Base-by-base conservation (phyloP, 257 asterid genomes). In the Gentiana straminea region DNA sequence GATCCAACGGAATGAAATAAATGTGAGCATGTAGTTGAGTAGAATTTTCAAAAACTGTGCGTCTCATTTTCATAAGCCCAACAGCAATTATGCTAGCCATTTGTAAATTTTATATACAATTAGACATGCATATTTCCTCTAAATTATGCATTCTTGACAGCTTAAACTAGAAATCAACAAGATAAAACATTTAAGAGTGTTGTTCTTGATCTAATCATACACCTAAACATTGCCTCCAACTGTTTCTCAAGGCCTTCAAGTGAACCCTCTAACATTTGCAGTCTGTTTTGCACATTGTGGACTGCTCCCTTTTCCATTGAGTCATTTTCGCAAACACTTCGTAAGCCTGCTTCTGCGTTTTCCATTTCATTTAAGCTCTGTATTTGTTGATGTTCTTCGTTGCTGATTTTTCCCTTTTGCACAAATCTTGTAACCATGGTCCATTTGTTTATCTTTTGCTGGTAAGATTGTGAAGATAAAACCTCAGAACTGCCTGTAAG, bases 391-490 rank as follows among this genome's bases (percentile, higher is more conserved):
- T 65, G 36, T 33, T 49, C 67, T 67, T 70, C 71, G 32, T 64
- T 61, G 53, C 65, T 63, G 6, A 44, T 66, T 58, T 10, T 41
- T 41, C 9, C 46, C 11, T 52, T 71, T 3, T 65, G 62, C 35
- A 68, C 36, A 54, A 75, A 56, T 55, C 69, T 63, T 7, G 75
- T 68, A 68, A 75, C 69, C 58, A 73, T n/a, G 36, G 70, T 62
- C 75, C 81, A 75, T 62, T 61, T 71, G 44, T 53, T 67, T 41
- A 10, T 41, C 46, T 41, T 41, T 32, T 58, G 52, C 56, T 68
- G 68, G 39, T 47, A 57, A 60, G 72, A 50, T 37, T 68, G 79
- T 15, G 54, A 61, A 9, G 68, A 68, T 44, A 75, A 52, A 59
- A 75, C 2, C 45, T 4, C 54, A 68, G 45, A 8, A 62, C 35